Evolutionary conservation across 1,284 basidiomycete genomes (phyloP).

Genomic region (Sphagnurus paluster): DNA sequence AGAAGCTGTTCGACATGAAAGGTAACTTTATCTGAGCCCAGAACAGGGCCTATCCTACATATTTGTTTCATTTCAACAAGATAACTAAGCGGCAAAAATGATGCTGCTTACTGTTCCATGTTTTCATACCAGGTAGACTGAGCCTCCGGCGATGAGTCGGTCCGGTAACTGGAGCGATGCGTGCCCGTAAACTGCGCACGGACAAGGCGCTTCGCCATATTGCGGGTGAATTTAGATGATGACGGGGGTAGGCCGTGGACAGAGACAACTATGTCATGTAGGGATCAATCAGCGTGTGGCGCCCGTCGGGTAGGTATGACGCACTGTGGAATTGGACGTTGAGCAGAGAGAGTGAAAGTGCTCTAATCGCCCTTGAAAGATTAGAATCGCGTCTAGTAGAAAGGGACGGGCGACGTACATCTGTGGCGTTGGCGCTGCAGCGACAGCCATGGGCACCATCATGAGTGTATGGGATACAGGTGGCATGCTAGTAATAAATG

Average conservation of each 20-base stretch:
- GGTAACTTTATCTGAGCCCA: slow-evolving; percentile 12
- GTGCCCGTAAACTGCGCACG: slow-evolving; percentile 11
- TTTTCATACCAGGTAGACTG: slow-evolving; percentile 19
- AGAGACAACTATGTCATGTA: slow-evolving; percentile 6
- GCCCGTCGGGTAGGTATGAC: background rate
- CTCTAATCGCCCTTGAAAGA: background rate
- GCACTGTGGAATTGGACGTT: slow-evolving; percentile 21
- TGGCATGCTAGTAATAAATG: too few species aligned
- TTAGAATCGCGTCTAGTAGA: background rate
- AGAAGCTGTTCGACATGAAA: slow-evolving; percentile 16
- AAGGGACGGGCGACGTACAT: background rate
- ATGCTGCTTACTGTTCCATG: slow-evolving; percentile 13
- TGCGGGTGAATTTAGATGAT: background rate
- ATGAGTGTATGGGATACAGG: too few species aligned
- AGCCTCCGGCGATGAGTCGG: slow-evolving; percentile 7
- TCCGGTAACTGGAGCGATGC: background rate
- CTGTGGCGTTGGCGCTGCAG: background rate
- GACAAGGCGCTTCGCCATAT: slow-evolving; percentile 10
- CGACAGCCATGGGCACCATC: too few species aligned
- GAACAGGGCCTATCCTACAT: slow-evolving; percentile 19
- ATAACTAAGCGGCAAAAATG: background rate
- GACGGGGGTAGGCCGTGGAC: slow-evolving; percentile 9
- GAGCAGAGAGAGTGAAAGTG: background rate
- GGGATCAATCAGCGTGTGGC: background rate
- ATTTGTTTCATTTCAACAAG: background rate